Evolutionary conservation across 345 rosid species (phyloP), one percentile per base, ranked within the genome.

Genomic region (Lumnitzera racemosa): DNA sequence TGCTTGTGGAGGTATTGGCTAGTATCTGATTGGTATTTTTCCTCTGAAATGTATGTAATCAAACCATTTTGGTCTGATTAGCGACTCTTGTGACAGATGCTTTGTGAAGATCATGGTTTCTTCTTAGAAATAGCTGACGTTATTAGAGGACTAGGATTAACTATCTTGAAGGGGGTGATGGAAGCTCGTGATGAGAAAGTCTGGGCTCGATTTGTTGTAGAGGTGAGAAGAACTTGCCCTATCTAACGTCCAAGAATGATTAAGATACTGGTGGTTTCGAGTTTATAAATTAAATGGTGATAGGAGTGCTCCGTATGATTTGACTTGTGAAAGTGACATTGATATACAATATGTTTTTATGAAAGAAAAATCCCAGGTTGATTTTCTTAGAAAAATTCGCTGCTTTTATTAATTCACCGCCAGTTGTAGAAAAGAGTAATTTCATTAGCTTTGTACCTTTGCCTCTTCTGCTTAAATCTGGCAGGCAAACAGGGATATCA

Each of bases 51-150:
- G 50, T 61, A 25, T n/a, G n/a, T n/a, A n/a, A n/a, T 56, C 24
- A 55, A 17, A 59, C n/a, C n/a, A 11, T 20, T 49, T 47, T 53
- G 43, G 24, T 49, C 41, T 14, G 7, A 8, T 17, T 13, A 16
- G 25, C 17, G 20, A 20, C 23, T n/a, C 13, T 47, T 55, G 46
- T 24, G 13, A 51, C 81, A 94, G 99, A 94, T 94, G 90, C 86
- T 94, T 58, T 94, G 97, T 53, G 96, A 90, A 67, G 92, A 94
- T 47, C 72, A 86, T n/a, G 97, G 99, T 53, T 79, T 88, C 78
- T 94, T 94, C 78, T 76, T 94, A 0, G 99, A 94, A 71, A 94
- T 90, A 58, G 99, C 96, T 17, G 96, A 94, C 61, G 61, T 90
- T 63, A 85, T 94, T 67, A 72, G 89, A 73, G 90, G 96, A 61